Evolutionary conservation across 2,329 filamentous ascomycete species (phyloP), one percentile per base, ranked within the genome.

Genomic region (Tricladium varicosporioides): DNA sequence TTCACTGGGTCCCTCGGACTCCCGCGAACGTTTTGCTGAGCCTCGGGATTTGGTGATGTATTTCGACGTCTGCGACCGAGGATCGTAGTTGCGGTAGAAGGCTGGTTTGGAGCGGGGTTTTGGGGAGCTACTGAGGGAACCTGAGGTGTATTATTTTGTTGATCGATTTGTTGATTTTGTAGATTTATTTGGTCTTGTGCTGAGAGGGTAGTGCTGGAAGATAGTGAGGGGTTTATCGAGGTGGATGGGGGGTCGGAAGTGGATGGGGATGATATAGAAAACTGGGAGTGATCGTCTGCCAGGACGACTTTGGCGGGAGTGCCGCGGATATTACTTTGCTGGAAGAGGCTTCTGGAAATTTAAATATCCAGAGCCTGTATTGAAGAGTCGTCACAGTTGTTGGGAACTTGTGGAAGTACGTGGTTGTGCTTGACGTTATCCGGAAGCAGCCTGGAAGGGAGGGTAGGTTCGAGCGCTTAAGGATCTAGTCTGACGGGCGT

Each of bases 211-310:
- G 75, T 74, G 76, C 72, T 76, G 69, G 77, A 70, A 73, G 80
- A 69, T 73, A 73, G 72, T 69, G 75, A 72, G 67, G 77, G 73
- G 73, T 75, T 73, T 65, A 75, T 80, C 79, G 82, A 79, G 72
- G 76, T 79, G 76, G 80, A 74, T 80, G 83, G 81, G 79, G 80
- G 74, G 85, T 86, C 86, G 83, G 87, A 76, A 78, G 80, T 78
- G 83, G 80, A 77, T 80, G 80, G 82, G 80, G 82, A 77, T 74
- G 75, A 73, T 74, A 71, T 65, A 65, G 68, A 73, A 72, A 76
- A 74, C 72, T 75, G 77, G 75, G 81, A 77, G 72, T 70, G 78
- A 78, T 84, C 81, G 83, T 88, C 81, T 81, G 87, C 87, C 87
- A 90, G 87, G 81, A 85, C 86, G 85, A 84, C 76, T 74, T 68